A percentile compares a stretch with the other conserved stretches of the same genome.
Conservation (phyloP, 306 rosid genomes). For the Quercus glauca region DNA sequence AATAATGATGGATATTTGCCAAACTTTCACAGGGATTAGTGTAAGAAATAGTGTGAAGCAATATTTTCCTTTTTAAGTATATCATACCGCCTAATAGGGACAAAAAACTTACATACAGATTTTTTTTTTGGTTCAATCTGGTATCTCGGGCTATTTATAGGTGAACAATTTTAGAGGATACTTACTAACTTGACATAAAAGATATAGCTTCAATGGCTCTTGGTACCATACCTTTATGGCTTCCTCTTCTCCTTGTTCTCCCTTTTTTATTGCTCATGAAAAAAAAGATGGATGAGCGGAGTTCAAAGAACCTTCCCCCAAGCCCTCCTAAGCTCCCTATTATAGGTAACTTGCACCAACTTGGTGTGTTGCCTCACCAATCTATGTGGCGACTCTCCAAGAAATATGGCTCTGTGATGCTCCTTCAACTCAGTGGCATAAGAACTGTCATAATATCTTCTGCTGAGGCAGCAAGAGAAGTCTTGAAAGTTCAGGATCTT, state of each 20-base stretch:
- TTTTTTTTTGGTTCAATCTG: too few species aligned
- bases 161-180: too few species aligned
- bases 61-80: too few species aligned
- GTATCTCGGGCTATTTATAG: too few species aligned
- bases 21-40: too few species aligned
- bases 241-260: conserved; percentile 2
- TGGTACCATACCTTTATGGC: neutral
- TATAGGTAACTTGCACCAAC: conserved; percentile 35
- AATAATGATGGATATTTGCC: too few species aligned
- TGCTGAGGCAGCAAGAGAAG: conserved; percentile 26
- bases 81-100: too few species aligned
- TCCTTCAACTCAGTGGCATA: conserved; percentile 13
- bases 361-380: conserved; percentile 25
- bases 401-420: conserved; percentile 27
- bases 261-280: neutral
- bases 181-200: neutral
- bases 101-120: too few species aligned
- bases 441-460: conserved; percentile 23
- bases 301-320: conserved; percentile 5
- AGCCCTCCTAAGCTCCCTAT: conserved; percentile 40
- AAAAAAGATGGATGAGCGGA: neutral
- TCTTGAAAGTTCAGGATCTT: conserved; percentile 24
- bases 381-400: conserved; percentile 21
- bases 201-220: neutral
- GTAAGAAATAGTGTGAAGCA: too few species aligned